These are phyloP conservation scores for Penicillium waksmanii DNA, from an alignment of 495 filamentous ascomycete genomes.

Conservation along the genomic window DNA sequence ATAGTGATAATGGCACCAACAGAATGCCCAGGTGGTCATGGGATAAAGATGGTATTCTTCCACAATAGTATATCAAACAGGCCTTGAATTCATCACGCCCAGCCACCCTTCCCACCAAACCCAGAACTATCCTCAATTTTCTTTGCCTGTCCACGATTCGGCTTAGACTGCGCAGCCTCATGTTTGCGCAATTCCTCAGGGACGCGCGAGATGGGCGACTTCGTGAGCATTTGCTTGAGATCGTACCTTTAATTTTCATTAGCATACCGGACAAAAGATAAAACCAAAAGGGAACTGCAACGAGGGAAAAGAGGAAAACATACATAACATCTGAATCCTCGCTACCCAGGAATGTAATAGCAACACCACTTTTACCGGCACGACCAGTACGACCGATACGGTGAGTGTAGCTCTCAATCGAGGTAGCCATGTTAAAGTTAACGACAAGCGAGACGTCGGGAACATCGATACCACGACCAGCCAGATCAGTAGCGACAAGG, in stretches of 20 bases:
- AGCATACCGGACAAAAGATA: slow-evolving; percentile 18
- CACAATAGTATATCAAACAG: not conserved
- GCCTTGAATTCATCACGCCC: slow-evolving; percentile 23
- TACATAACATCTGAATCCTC: slow-evolving; percentile 95
- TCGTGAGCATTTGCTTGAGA: slow-evolving; percentile 92
- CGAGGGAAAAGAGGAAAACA: slow-evolving; percentile 27
- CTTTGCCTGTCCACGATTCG: slow-evolving; percentile 59
- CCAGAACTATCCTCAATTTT: slow-evolving; percentile 66
- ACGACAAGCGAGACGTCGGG: slow-evolving; percentile 90
- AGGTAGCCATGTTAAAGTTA: slow-evolving; percentile 98
- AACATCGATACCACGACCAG: slow-evolving; percentile 97
- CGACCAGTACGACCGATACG: slow-evolving; percentile 96
- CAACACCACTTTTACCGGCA: slow-evolving; percentile 96
- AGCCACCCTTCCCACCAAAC: slow-evolving; percentile 63
- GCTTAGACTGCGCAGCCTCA: slow-evolving; percentile 89
- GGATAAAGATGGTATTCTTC: not conserved
- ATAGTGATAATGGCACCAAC: too few species aligned
- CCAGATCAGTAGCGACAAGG: slow-evolving; percentile 96
- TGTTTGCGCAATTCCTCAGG: slow-evolving; percentile 94
- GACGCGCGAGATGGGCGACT: slow-evolving; percentile 85
- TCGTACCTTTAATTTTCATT: slow-evolving; percentile 59
- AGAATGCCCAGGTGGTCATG: too few species aligned
- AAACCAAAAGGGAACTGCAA: not conserved
- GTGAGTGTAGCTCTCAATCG: slow-evolving; percentile 96
- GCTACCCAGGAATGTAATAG: slow-evolving; percentile 93